Percentiles rank a stretch among this genome's conserved stretches.
Conservation (phyloP, 805 yeast genomes). For the Pichia insulana region DNA sequence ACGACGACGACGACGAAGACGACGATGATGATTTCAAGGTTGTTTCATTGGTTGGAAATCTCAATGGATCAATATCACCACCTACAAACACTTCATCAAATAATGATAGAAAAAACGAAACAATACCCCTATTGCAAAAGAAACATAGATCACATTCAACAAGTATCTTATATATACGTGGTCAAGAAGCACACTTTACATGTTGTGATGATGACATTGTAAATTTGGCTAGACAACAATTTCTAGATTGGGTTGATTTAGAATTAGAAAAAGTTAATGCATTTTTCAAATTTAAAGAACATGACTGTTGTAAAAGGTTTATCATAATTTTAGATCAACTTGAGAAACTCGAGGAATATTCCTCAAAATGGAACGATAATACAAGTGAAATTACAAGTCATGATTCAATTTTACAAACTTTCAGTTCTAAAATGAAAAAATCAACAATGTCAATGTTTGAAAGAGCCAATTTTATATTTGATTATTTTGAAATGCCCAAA, state of each 20-base stretch:
- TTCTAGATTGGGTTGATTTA: conserved; percentile 33
- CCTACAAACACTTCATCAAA: conserved; percentile 5
- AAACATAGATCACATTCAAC: conserved; percentile 21
- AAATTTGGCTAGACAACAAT: conserved; percentile 32
- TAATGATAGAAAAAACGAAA: conserved; percentile 13
- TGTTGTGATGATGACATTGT: conserved; percentile 16
- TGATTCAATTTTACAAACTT: background rate
- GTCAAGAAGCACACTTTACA: conserved; percentile 7
- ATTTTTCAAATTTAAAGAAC: conserved; percentile 55
- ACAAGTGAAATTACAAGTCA: too few relatives aligned
- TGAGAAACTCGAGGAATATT: conserved; percentile 36
- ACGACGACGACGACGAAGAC: conserved; percentile 9
- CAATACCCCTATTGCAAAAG: conserved; percentile 17
- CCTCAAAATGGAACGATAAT: background rate
- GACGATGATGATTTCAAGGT: conserved; percentile 6
- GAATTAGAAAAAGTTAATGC: conserved; percentile 51
- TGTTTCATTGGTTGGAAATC: conserved; percentile 5
- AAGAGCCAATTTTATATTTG: conserved; percentile 16
- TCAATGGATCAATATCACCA: background rate
- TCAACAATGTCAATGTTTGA: background rate
- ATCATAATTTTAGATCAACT: conserved; percentile 60
- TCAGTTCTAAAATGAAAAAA: background rate
- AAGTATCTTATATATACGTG: conserved; percentile 31
- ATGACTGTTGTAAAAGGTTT: conserved; percentile 49
- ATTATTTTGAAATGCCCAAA: conserved; percentile 33